These are phyloP conservation scores for Pueraria montana DNA, from an alignment of 306 rosid species.

Conservation along the genomic window DNA sequence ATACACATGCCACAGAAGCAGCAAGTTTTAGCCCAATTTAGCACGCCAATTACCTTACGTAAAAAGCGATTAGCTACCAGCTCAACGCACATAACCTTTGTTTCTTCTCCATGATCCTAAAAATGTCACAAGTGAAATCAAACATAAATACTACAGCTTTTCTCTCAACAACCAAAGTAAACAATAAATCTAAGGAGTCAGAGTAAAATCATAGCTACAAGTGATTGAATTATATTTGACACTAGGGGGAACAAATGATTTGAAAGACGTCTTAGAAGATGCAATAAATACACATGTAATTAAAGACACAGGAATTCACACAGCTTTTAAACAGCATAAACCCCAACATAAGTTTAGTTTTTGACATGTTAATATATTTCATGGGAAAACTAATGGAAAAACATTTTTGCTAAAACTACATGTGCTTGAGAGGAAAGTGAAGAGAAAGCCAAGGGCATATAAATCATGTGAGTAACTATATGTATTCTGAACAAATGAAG, in stretches of 20 bases:
- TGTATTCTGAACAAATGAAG: too few species aligned
- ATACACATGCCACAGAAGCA: neutral
- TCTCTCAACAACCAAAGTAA: conserved; percentile 18
- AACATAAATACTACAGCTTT: conserved; percentile 38
- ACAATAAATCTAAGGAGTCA: conserved; percentile 21
- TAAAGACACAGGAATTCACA: conserved; percentile 18
- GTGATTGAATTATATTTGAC: too few species aligned
- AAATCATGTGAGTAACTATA: too few species aligned
- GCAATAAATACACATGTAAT: neutral
- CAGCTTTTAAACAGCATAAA: neutral
- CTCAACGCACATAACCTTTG: conserved; percentile 83
- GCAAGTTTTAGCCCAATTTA: neutral
- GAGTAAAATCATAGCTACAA: conserved; percentile 10
- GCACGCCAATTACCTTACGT: conserved; percentile 71
- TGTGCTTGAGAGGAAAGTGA: too few species aligned
- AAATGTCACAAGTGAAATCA: conserved; percentile 44
- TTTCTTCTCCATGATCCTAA: conserved; percentile 74
- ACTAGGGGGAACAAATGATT: neutral
- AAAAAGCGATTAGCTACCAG: conserved; percentile 96
- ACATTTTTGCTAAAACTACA: conserved; percentile 9
- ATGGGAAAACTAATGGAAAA: neutral
- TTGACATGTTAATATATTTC: too few species aligned
- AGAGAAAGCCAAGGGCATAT: too few species aligned
- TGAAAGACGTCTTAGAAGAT: conserved; percentile 20
- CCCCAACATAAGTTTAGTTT: too few species aligned